Conservation (phyloP, 2,329 filamentous ascomycete species). For the Magnaporthales sp. region DNA sequence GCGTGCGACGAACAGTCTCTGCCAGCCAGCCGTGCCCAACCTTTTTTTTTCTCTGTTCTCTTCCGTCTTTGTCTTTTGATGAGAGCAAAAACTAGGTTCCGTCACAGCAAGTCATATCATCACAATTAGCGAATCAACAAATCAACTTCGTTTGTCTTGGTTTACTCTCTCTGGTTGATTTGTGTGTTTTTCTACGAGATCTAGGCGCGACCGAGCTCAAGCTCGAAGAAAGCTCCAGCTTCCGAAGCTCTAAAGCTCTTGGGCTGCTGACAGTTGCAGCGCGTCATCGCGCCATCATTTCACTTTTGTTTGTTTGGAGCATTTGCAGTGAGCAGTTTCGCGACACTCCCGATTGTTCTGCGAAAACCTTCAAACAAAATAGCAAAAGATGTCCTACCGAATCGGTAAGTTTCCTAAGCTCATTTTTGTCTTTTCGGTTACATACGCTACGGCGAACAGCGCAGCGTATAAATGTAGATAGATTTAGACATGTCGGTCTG, state of each 20-base stretch:
- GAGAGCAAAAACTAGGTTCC: not conserved
- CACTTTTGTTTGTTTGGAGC: not conserved
- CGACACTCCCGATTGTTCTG: not conserved
- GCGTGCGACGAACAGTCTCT: not conserved
- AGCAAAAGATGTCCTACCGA: slow-evolving; percentile 14
- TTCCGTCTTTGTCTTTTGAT: not conserved
- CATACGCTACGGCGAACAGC: not conserved
- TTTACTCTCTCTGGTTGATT: not conserved
- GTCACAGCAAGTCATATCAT: not conserved
- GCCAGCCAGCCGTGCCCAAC: not conserved
- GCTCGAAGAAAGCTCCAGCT: not conserved
- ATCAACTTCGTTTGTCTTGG: not conserved
- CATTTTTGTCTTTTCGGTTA: not conserved
- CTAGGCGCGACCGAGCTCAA: not conserved
- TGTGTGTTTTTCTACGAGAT: not conserved
- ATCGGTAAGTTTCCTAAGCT: slow-evolving; percentile 19
- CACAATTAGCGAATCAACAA: not conserved
- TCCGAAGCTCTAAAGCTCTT: not conserved
- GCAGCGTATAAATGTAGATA: not conserved
- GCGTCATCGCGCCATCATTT: not conserved
- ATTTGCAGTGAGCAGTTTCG: not conserved
- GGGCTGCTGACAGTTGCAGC: not conserved
- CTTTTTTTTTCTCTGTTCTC: not conserved
- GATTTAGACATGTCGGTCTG: not conserved
- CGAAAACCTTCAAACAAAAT: not conserved